A percentile compares a stretch with the other conserved stretches of the same genome.
phyloP scores from a whole-genome alignment of 768 basidiomycete genomes.

The Leucocoprinus birnbaumii region DNA sequence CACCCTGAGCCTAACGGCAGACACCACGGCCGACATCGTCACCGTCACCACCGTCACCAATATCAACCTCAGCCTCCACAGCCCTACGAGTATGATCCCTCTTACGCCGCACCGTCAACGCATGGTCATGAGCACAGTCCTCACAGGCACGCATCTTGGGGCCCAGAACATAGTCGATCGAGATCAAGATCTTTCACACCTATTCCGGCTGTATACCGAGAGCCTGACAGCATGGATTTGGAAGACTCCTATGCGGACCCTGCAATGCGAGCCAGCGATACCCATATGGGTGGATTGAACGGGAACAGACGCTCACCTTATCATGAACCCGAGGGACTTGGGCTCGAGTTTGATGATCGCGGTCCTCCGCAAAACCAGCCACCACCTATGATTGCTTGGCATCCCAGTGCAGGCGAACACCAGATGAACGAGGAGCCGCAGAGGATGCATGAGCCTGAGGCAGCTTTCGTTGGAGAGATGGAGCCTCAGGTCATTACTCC shows the following conservation, averaged over 20 bases:
- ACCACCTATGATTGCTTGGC: constrained; percentile 3
- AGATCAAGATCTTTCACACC: constrained; percentile 27
- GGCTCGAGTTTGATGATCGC: background rate
- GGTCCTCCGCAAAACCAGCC: background rate
- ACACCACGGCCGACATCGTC: background rate
- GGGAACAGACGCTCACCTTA: constrained; percentile 8
- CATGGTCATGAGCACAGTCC: background rate
- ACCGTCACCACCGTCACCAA: constrained; percentile 7
- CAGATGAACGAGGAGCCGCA: background rate
- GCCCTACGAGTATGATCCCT: constrained; percentile 4
- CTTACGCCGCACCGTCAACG: constrained; percentile 5
- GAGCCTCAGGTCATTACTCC: constrained; percentile 7
- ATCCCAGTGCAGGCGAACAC: background rate
- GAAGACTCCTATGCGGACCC: constrained; percentile 7
- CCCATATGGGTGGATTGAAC: background rate
- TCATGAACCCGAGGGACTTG: background rate
- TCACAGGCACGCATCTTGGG: constrained; percentile 7
- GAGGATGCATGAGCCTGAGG: background rate
- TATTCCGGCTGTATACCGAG: constrained; percentile 32
- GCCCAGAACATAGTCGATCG: constrained; percentile 7
- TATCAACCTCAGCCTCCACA: background rate
- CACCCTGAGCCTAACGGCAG: constrained; percentile 1
- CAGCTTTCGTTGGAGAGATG: background rate
- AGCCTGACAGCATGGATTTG: constrained; percentile 17
- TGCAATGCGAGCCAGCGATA: background rate